These are phyloP conservation scores for Chenopodium formosanum DNA, from an alignment of 148 eudicot species.

Conservation along the genomic window DNA sequence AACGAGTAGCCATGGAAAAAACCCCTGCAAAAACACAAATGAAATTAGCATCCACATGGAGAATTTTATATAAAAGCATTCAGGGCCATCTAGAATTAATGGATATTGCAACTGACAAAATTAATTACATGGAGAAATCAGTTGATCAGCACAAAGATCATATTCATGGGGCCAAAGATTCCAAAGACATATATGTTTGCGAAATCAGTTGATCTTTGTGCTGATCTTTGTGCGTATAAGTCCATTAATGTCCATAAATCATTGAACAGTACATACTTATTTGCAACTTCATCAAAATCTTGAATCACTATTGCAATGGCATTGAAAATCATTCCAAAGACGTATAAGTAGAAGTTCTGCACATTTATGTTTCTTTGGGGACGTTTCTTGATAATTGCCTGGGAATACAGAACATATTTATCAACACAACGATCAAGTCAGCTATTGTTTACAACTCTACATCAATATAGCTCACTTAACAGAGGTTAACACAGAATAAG, in stretches of 20 bases:
- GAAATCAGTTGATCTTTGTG: too few species aligned
- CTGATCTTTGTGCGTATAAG: too few species aligned
- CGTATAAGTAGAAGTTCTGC: slow-evolving; percentile 96
- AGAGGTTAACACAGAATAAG: not conserved
- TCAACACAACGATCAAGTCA: not conserved
- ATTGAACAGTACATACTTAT: slow-evolving; percentile 54
- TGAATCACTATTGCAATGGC: slow-evolving; percentile 78
- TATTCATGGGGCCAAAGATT: too few species aligned
- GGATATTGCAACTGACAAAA: not conserved
- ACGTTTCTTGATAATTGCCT: slow-evolving; percentile 93
- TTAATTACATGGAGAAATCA: not conserved
- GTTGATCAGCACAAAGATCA: not conserved
- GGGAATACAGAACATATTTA: slow-evolving; percentile 26
- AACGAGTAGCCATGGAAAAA: slow-evolving; percentile 93
- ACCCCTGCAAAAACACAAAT: slow-evolving; percentile 56
- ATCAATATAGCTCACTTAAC: not conserved
- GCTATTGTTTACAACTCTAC: not conserved
- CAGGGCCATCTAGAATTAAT: too few species aligned
- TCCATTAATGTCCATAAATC: not conserved
- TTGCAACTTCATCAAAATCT: slow-evolving; percentile 87
- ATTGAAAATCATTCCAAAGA: slow-evolving; percentile 97
- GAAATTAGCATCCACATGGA: not conserved
- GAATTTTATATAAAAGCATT: not conserved
- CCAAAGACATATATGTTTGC: too few species aligned
- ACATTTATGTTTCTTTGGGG: slow-evolving; percentile 97